These are phyloP conservation scores for Haberlea rhodopensis DNA, from an alignment of 257 asterid genomes.

Conservation along the genomic window DNA sequence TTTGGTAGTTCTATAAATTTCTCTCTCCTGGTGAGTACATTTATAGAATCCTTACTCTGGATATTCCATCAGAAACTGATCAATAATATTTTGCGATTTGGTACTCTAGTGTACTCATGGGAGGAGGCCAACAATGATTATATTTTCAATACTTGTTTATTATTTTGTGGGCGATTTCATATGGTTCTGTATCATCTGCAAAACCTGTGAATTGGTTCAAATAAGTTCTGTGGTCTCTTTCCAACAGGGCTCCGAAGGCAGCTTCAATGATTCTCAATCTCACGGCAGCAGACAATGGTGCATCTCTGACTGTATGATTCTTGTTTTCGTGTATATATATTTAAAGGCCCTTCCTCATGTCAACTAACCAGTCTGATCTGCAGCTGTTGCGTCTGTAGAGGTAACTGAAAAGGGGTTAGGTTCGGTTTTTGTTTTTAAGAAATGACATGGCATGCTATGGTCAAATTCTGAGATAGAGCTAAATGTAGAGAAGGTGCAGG, in stretches of 20 bases:
- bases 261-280: conserved; percentile 87
- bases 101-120: no score
- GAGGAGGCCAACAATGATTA: no score
- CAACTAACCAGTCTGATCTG: no score
- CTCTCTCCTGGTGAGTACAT: not conserved
- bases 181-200: not conserved
- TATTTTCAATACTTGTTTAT: not conserved
- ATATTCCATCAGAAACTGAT: not conserved
- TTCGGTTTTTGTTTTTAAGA: no score
- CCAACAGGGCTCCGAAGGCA: conserved; percentile 91
- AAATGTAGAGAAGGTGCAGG: no score
- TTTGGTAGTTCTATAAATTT: not conserved
- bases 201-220: not conserved
- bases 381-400: no score
- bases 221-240: conserved; percentile 6
- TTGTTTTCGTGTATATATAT: no score
- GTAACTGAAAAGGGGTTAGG: no score
- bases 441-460: no score
- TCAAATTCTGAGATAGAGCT: no score
- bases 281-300: conserved; percentile 73
- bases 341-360: no score
- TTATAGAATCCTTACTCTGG: not conserved
- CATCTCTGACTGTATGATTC: conserved; percentile 75
- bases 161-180: not conserved
- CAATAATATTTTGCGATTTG: not conserved